These are phyloP conservation scores for Neolentinus lepideus DNA, from an alignment of 1,284 basidiomycete genomes.

Conservation along the genomic window DNA sequence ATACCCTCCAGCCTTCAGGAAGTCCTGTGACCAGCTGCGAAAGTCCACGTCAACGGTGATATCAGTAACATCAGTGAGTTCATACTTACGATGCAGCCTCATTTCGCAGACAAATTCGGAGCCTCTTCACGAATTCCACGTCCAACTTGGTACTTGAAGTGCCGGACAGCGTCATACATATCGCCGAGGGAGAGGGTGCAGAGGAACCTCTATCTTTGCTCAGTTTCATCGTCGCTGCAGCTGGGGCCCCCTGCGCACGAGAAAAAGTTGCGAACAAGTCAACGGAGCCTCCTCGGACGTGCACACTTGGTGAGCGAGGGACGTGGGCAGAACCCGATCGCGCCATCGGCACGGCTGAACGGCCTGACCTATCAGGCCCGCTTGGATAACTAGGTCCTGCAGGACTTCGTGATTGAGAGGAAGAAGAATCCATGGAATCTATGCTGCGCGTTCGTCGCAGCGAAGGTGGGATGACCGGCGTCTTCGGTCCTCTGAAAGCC, in stretches of 20 bases:
- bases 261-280: slow-evolving; percentile 27
- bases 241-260: slow-evolving; percentile 8
- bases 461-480: slow-evolving; percentile 23
- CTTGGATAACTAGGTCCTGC: neutral
- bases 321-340: slow-evolving; percentile 6
- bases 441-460: slow-evolving; percentile 39
- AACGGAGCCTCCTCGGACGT: slow-evolving; percentile 47
- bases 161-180: slow-evolving; percentile 55
- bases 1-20: slow-evolving; percentile 82
- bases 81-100: slow-evolving; percentile 66
- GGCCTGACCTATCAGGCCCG: slow-evolving; percentile 13
- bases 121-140: slow-evolving; percentile 68
- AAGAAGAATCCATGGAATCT: slow-evolving; percentile 51
- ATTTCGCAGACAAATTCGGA: slow-evolving; percentile 76
- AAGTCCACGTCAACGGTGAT: slow-evolving; percentile 10
- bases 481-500: slow-evolving; percentile 31
- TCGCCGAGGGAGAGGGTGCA: slow-evolving; percentile 42
- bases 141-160: slow-evolving; percentile 67
- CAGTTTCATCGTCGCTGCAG: slow-evolving; percentile 14
- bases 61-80: neutral
- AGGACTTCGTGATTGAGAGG: slow-evolving; percentile 29
- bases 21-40: slow-evolving; percentile 86
- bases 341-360: slow-evolving; percentile 1
- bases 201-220: slow-evolving; percentile 37
- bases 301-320: slow-evolving; percentile 13